Base-by-base conservation (phyloP, 495 filamentous ascomycete genomes). In the Talaromyces stipitatus region DNA sequence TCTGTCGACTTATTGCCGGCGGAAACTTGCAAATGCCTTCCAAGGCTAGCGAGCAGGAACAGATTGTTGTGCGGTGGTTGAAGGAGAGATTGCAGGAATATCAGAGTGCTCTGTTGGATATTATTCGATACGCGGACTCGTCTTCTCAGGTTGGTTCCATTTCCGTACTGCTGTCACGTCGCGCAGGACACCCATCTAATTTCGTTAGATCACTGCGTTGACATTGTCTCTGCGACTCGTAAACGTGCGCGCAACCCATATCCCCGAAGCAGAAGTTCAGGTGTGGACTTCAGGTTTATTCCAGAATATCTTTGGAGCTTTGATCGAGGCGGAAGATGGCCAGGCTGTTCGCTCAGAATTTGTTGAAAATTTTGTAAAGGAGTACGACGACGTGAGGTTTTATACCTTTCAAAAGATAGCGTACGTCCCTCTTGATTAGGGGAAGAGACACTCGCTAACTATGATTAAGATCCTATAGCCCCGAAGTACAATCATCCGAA, bases 331-430 rank as follows among this genome's bases (percentile, higher is more conserved):
- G 1, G 74, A 73, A 8, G 66, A 80, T 14, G 76, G 75, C 7
- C 77, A 85, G 10, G 73, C 78, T 30, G 66, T 86, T 47, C 84
- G 82, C 47, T 68, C 83, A 26, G 86, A 89, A 53, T 96, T 92
- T 60, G 73, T 85, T 22, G 77, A 87, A 50, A 88, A 89, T 55
- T 97, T 85, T 62, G 68, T 92, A 33, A 84, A 87, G 58, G 73
- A 82, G 59, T 92, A 85, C 66, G 88, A 95, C 56, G 94, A 98
- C 72, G 77, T 97, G 56, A 73, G 91, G 57, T 96, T 84, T 66
- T 87, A 88, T 63, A 89, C 89, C 7, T 89, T 95, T 62, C 69
- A 80, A 48, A 78, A 79, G 28, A 73, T 92, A 43, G 72, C 77
- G 89, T 91, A 82, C 33, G 85, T 79, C 24, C 30, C 23, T 43